Evolutionary conservation across 768 basidiomycete genomes (phyloP), one percentile per base, ranked within the genome.

Genomic region (Rubroboletus pulcherrimus): DNA sequence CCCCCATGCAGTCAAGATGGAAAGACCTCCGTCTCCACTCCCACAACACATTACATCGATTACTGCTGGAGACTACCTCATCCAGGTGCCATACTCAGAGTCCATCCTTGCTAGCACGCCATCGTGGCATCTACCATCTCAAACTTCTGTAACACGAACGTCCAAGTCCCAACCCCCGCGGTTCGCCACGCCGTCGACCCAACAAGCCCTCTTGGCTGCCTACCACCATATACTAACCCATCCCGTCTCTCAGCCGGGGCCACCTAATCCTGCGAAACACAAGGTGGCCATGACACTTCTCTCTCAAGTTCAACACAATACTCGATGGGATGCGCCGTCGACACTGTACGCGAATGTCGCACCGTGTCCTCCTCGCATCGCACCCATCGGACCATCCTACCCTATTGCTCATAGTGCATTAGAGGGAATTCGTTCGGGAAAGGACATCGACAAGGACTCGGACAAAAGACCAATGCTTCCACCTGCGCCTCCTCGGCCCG

Each of bases 141-240:
- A 69, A 7, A 66, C 66, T 4, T 68, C 77, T 7, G 53, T 65
- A 0, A 57, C 61, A 10, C 62, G 62, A 3, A 41, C 62, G 7
- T 57, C 71, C 31, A 61, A 63, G 11, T 12, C 62, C 0, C 61
- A 60, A 19, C 46, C 62, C 3, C 15, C 69, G 29, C 77, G 75
- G 5, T 66, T 76, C 7, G 69, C 80, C 5, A 79, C 79, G 1
- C 81, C 85, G 0, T 81, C 81, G 59, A 79, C 80, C 7, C 85
- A 88, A 58, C 86, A 79, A 3, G 77, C 87, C 1, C 79, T 91
- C 31, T 68, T 88, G 41, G 74, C 76, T 12, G 89, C 86, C 6
- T 91, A 89, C 64, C 90, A 89, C 59, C 85, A 91, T 60, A 85
- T 90, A 56, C 78, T 90, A 48, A 89, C 85, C 0, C 83, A 90